Base-by-base conservation (phyloP, 1,139 yeast species). In the Blastobotrys serpentis region DNA sequence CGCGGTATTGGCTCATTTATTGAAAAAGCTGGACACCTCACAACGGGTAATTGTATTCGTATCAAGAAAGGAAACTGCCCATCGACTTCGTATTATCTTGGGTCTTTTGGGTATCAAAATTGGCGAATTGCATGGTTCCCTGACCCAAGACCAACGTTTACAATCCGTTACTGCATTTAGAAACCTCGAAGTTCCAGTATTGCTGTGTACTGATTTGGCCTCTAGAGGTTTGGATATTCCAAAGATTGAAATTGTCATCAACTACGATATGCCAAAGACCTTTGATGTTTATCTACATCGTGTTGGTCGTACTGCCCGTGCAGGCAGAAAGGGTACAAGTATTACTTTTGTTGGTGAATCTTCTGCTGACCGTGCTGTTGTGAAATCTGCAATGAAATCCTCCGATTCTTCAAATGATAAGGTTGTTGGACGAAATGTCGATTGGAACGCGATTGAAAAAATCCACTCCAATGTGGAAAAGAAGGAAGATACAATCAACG, bases 201-300 rank as follows among this genome's bases (percentile, higher is more conserved):
- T 92, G 55, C 76, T 92, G 38, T 92, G 98, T 81, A 94, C 99
- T 0, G 99, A 94, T 76, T 79, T 92, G 67, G 98, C 98, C 0
- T 92, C 98, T 23, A 87, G 99, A 79, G 99, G 99, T 77, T 78
- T 92, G 65, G 99, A 92, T 85, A 92, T 92, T 64, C 98, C 98
- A 54, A 90, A 90, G 71, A 89, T 92, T 66, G 98, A 89, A 66
- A 82, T 85, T 52, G 98, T 92, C 47, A 78, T 92, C 62, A 92
- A 92, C 69, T 94, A 77, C 67, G 98, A 94, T 64, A 88, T 94
- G 95, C 98, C 98, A 46, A 87, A 88, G 65, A 75, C 86, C 19
- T 83, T 86, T 62, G 98, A 92, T 58, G 79, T 89, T 37, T 94
- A 92, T 67, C 74, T 92, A 65, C 98, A 92, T 71, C 84, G 99